Evolutionary conservation across 768 basidiomycete species (phyloP).

Genomic region (Wakefieldia striispora): DNA sequence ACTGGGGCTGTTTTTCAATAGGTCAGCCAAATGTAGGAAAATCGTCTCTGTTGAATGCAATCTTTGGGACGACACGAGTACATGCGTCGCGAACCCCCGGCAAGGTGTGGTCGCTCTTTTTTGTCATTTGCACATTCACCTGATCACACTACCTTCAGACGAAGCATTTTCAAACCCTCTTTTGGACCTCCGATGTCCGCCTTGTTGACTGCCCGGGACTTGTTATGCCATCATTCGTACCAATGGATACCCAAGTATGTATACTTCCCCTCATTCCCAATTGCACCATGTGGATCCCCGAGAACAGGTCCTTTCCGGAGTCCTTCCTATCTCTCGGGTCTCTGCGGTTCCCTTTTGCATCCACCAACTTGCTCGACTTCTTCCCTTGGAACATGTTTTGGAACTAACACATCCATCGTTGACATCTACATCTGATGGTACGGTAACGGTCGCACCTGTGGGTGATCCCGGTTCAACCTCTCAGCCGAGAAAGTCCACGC

Average conservation of each 20-base stretch:
- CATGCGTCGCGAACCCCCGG: slow-evolving; percentile 84
- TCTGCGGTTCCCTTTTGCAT: slow-evolving; percentile 84
- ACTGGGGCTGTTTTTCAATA: slow-evolving; percentile 19
- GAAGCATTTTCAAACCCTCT: slow-evolving; percentile 94
- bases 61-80: slow-evolving; percentile 78
- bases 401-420: slow-evolving; percentile 52
- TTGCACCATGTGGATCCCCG: neutral
- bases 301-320: slow-evolving; percentile 60
- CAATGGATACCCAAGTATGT: slow-evolving; percentile 77
- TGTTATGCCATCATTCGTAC: slow-evolving; percentile 81
- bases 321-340: slow-evolving; percentile 78
- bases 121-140: neutral
- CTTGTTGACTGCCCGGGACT: slow-evolving; percentile 96
- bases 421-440: neutral
- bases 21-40: slow-evolving; percentile 98
- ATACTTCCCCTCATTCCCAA: neutral
- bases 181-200: slow-evolving; percentile 81
- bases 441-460: neutral
- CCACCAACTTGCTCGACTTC: slow-evolving; percentile 58
- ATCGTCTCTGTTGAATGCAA: slow-evolving; percentile 86
- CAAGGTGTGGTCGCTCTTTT: slow-evolving; percentile 47
- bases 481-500: neutral
- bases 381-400: slow-evolving; percentile 78
- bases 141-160: slow-evolving; percentile 47
- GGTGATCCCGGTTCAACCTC: neutral